These are phyloP conservation scores for Hanseniaspora jakobsenii DNA, from an alignment of 805 yeast species.

Conservation along the genomic window DNA sequence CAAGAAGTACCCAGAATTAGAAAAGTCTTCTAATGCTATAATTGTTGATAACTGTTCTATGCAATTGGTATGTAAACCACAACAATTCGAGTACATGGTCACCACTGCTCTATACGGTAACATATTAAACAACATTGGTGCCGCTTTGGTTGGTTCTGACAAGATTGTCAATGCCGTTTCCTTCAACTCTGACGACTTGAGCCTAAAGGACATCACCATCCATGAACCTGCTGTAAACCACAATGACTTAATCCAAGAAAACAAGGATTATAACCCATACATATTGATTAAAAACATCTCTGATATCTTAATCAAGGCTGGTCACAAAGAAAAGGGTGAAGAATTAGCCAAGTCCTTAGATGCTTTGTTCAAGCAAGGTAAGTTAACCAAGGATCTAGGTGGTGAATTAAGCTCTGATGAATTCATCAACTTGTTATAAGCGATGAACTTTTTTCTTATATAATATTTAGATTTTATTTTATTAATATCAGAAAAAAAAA, in stretches of 20 bases:
- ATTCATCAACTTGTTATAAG: constrained; percentile 13
- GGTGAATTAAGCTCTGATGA: constrained; percentile 15
- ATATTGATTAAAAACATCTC: constrained; percentile 13
- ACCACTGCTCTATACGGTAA: constrained; percentile 98
- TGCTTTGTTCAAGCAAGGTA: constrained; percentile 10
- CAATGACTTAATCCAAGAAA: constrained; percentile 7
- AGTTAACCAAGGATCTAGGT: constrained; percentile 13
- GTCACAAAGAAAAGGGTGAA: constrained; percentile 14
- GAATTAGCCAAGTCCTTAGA: constrained; percentile 10
- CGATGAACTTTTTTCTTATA: no score
- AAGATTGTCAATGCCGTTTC: constrained; percentile 14
- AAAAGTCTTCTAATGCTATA: constrained; percentile 58
- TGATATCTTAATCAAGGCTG: constrained; percentile 13
- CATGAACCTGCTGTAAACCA: constrained; percentile 16
- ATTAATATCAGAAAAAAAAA: no score
- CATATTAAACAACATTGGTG: constrained; percentile 93
- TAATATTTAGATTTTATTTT: not conserved
- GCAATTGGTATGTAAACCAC: constrained; percentile 98
- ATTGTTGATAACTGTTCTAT: constrained; percentile 97
- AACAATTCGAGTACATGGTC: constrained; percentile 94
- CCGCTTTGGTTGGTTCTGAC: constrained; percentile 40
- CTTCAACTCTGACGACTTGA: constrained; percentile 12
- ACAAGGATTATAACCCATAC: constrained; percentile 13
- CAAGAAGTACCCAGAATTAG: constrained; percentile 72
- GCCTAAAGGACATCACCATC: constrained; percentile 14